A percentile compares a stretch with the other conserved stretches of the same genome.
These are phyloP conservation scores for Phytopythium ostracodes DNA, from an alignment of 352 stramenopile genomes.

Conservation along the genomic window DNA sequence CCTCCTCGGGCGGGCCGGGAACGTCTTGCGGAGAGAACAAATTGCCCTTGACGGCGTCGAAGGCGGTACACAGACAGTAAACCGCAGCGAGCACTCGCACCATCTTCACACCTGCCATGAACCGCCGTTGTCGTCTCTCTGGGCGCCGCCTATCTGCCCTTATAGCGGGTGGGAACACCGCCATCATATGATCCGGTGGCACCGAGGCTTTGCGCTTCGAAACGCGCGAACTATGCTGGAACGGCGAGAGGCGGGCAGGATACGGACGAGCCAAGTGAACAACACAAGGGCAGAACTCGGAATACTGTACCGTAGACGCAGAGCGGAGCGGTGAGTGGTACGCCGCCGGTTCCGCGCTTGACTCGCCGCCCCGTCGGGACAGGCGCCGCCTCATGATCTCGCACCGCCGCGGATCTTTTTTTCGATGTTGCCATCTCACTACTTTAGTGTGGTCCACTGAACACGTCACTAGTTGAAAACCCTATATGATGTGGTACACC, in stretches of 20 bases:
- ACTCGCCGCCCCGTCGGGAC: background rate
- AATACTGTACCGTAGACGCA: no score
- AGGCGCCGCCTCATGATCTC: background rate
- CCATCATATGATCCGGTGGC: background rate
- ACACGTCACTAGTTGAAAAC: no score
- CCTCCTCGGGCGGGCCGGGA: constrained; percentile 50
- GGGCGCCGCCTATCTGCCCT: background rate
- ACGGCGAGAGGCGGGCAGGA: background rate
- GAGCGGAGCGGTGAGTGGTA: no score
- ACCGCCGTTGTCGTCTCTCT: background rate
- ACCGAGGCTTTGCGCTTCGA: background rate
- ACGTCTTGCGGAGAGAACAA: constrained; percentile 66
- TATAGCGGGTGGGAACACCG: background rate
- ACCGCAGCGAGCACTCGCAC: background rate
- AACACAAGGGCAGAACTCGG: no score
- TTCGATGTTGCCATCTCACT: background rate
- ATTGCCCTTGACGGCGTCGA: constrained; percentile 14
- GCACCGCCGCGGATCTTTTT: background rate
- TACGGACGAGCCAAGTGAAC: background rate
- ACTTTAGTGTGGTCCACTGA: no score
- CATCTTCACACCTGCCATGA: background rate
- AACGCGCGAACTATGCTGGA: no score
- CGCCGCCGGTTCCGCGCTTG: no score
- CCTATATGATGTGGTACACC: background rate
- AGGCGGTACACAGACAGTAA: constrained; percentile 8